Evolutionary conservation across 2,329 filamentous ascomycete genomes (phyloP).

Genomic region (Colletotrichum brevisporum): DNA sequence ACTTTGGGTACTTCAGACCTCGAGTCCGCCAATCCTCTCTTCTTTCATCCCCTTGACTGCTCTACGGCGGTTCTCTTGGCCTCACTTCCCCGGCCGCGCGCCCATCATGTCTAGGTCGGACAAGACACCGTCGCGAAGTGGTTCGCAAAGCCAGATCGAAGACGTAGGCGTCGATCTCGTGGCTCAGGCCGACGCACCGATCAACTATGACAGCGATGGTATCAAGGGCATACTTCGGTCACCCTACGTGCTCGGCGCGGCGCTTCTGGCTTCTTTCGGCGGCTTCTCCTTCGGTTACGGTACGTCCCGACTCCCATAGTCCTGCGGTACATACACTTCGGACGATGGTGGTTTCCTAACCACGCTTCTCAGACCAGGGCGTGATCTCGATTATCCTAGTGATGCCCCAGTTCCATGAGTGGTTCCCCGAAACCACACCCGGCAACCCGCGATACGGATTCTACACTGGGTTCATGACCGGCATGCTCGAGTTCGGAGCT

Average conservation of each 20-base stretch:
- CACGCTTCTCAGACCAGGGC: constrained; percentile 47
- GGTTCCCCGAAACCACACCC: constrained; percentile 51
- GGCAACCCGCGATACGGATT: constrained; percentile 43
- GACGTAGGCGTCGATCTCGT: neutral
- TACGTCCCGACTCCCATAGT: too few relatives aligned
- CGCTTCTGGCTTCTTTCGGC: constrained; percentile 57
- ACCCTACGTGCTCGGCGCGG: constrained; percentile 58
- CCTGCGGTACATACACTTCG: too few relatives aligned
- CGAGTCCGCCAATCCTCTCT: too few relatives aligned
- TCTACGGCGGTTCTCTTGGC: neutral
- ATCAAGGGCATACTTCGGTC: constrained; percentile 51
- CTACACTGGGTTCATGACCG: constrained; percentile 57
- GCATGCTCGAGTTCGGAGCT: constrained; percentile 58
- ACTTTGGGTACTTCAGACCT: too few relatives aligned
- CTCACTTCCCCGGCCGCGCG: neutral
- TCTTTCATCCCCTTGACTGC: neutral
- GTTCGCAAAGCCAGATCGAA: constrained; percentile 14
- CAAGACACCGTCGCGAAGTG: constrained; percentile 1
- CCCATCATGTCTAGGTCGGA: constrained; percentile 2
- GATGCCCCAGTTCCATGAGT: constrained; percentile 59
- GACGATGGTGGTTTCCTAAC: neutral
- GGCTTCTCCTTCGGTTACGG: constrained; percentile 50
- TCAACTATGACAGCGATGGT: constrained; percentile 48
- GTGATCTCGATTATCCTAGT: constrained; percentile 59
- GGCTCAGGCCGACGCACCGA: constrained; percentile 17